These are phyloP conservation scores for Moelleriella libera DNA, from an alignment of 2,329 filamentous ascomycete genomes.

Conservation along the genomic window DNA sequence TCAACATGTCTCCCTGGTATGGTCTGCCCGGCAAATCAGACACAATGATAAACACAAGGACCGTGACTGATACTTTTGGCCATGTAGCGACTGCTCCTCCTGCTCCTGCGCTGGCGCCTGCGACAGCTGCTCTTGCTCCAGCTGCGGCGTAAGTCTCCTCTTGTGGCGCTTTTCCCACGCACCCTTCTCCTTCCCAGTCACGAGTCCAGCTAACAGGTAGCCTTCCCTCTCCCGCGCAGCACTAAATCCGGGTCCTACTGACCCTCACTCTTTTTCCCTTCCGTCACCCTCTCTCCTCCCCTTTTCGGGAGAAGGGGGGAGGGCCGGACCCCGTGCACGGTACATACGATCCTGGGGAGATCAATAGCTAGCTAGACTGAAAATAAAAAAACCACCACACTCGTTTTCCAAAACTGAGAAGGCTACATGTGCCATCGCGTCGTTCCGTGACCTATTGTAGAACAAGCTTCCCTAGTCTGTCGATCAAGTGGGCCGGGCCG, in stretches of 20 bases:
- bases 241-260: neutral
- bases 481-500: neutral
- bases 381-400: neutral
- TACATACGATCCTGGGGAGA: too few species aligned
- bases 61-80: neutral
- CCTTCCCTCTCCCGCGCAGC: neutral
- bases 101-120: conserved; percentile 11
- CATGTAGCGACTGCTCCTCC: conserved; percentile 7
- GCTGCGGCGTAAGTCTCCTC: conserved; percentile 9
- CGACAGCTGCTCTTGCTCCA: conserved; percentile 9
- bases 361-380: neutral
- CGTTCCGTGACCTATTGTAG: too few species aligned
- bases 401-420: neutral
- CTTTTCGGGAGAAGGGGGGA: too few species aligned
- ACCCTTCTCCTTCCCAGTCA: neutral
- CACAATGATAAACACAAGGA: neutral
- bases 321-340: too few species aligned
- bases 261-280: too few species aligned
- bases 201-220: too few species aligned
- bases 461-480: neutral
- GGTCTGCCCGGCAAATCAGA: neutral
- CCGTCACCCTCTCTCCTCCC: too few species aligned
- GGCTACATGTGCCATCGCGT: too few species aligned
- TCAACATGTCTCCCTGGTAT: conserved; percentile 8
- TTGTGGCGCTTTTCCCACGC: neutral